Conservation (phyloP, 768 basidiomycete species). For the Suillus tomentosus region DNA sequence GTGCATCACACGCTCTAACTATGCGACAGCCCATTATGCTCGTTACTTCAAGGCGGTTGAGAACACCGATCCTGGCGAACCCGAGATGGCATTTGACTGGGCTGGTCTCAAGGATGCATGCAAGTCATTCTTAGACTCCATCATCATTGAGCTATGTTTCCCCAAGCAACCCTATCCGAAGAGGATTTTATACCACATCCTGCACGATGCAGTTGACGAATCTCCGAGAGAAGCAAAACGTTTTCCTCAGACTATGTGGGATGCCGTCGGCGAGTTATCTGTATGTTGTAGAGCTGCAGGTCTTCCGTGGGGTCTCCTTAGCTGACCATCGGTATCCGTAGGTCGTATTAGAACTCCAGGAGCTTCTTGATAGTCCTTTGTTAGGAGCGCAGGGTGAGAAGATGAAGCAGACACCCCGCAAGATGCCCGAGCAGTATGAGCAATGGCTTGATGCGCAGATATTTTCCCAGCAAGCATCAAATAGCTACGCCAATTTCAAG, state of each 20-base stretch:
- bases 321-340: slow-evolving; percentile 27
- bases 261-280: slow-evolving; percentile 80
- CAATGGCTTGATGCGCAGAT: slow-evolving; percentile 71
- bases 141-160: slow-evolving; percentile 81
- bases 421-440: slow-evolving; percentile 63
- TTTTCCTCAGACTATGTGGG: slow-evolving; percentile 79
- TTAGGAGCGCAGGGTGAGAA: slow-evolving; percentile 53
- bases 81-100: slow-evolving; percentile 69
- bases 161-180: slow-evolving; percentile 70
- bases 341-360: slow-evolving; percentile 67
- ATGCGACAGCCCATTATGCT: slow-evolving; percentile 62
- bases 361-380: slow-evolving; percentile 63
- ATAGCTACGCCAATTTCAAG: slow-evolving; percentile 50
- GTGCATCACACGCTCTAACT: slow-evolving; percentile 9
- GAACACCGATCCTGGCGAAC: slow-evolving; percentile 42
- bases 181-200: slow-evolving; percentile 62
- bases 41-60: slow-evolving; percentile 61
- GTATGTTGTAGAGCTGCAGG: slow-evolving; percentile 38
- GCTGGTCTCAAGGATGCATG: slow-evolving; percentile 59
- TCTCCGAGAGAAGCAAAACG: slow-evolving; percentile 71
- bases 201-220: slow-evolving; percentile 74
- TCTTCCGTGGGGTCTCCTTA: background rate
- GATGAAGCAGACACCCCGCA: slow-evolving; percentile 51
- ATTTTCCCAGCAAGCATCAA: slow-evolving; percentile 59
- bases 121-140: slow-evolving; percentile 80